Evolutionary conservation across 768 basidiomycete genomes (phyloP), one percentile per base, ranked within the genome.

Genomic region (Strobilomyces echinocephalus): DNA sequence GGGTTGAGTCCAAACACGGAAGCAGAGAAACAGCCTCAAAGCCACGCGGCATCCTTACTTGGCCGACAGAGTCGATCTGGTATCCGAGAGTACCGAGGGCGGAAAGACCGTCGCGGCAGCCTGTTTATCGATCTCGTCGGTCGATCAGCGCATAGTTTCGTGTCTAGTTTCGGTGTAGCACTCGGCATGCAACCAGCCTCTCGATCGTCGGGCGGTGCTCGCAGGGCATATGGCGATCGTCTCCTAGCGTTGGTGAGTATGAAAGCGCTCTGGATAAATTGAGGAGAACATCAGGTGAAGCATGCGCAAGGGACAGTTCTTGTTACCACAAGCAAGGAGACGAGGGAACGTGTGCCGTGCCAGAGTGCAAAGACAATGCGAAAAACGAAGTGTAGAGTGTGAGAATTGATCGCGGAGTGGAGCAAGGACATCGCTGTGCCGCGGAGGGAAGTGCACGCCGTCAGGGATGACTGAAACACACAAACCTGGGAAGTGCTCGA

Each of bases 291-390:
- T 62, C 33, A 60, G 58, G 26, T 38, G 15, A 24, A 15, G 33
- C 43, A 39, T 20, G 45, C n/a, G 15, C 39, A 20, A 26, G 41
- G 43, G 34, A 14, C 26, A 21, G 52, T 51, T 45, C 43, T 41
- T 39, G 60, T 69, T 64, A 81, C 81, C 76, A 73, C 71, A 21
- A 76, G 35, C 9, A 71, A 65, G 18, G 80, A 79, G 20, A 72
- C 61, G 12, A 63, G 49, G 26, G 67, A 59, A 15, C 72, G 72
- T 24, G 66, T 52, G 20, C 70, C 44, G 28, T 69, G 61, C 62
- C 75, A 69, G 15, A 72, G 42, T 44, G 68, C 50, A 35, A 39
- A 57, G 11, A 72, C 28, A 15, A 69, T 5, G 6, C 61, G 54
- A 49, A 64, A 58, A 21, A 62, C 33, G 36, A 68, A 28, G 47